Base-by-base conservation (phyloP, 257 asterid species). In the Lavandula angustifolia region DNA sequence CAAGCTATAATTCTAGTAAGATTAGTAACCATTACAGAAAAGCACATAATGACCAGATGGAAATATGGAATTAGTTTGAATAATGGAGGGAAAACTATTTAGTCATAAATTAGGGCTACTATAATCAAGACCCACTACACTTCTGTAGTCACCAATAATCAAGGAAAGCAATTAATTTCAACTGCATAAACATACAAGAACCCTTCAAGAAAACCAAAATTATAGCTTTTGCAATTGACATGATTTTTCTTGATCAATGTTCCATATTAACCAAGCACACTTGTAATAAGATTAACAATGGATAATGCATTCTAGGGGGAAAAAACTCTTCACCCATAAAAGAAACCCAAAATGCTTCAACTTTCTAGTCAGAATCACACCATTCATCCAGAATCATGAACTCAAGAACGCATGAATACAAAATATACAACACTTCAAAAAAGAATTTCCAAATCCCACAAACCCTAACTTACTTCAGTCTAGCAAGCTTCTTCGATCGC, bases 401-500 rank as follows among this genome's bases (percentile, higher is more conserved):
- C n/a, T n/a, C n/a, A 32, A n/a, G n/a, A 16, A 16, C 31, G 53
- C 66, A 67, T 14, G 42, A 37, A 12, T 53, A 49, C 32, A 42
- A 18, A 18, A 52, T 27, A 52, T 4, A 34, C 29, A 12, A 37
- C 6, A 31, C 14, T 58, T 34, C 32, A 9, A 32, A 54, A 43
- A 16, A 9, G 9, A 47, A 61, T 6, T 8, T 22, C 27, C 66
- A 14, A 50, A 22, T 33, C 54, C 13, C 48, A 48, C 43, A 66
- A 54, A 49, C 32, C 12, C 53, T 58, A 68, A 56, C 88, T 59
- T 60, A 92, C 98, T 82, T 89, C 50, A 92, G 73, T 70, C 96
- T 81, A 4, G 89, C 73, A 51, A 92, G 86, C 73, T 72, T 83
- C 10, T 71, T 84, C 14, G 77, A 47, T 16, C 97, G 95, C 85